Conservation (phyloP, 805 yeast species). For the Schwanniomyces pseudopolymorphus region DNA sequence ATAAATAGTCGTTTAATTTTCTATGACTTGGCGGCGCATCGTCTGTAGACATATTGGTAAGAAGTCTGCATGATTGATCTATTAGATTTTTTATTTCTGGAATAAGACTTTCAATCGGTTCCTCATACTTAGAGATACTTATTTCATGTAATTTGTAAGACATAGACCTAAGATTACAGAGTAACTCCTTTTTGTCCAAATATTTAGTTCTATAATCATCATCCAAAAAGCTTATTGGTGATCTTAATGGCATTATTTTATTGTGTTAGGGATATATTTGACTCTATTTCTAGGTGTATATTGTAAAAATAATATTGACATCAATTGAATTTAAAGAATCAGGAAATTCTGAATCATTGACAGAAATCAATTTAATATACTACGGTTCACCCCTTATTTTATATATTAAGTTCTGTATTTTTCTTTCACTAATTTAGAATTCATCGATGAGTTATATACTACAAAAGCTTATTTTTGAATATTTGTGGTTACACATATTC, state of each 20-base stretch:
- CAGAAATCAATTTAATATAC: background rate
- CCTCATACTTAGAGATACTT: background rate
- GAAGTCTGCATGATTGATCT: constrained; percentile 1
- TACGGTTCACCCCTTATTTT: background rate
- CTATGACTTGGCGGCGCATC: background rate
- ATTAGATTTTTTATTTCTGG: background rate
- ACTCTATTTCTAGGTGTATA: background rate
- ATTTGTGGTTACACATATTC: background rate
- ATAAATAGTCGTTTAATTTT: background rate
- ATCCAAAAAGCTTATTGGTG: background rate
- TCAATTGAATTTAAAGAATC: background rate
- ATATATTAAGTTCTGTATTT: too few species aligned
- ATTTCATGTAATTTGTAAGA: background rate
- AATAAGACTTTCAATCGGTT: background rate
- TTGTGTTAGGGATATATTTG: background rate
- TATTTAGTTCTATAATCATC: background rate
- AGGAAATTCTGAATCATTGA: background rate
- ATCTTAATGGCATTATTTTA: background rate
- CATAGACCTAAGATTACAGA: background rate
- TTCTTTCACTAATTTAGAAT: too few species aligned
- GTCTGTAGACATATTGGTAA: background rate
- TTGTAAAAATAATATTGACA: background rate
- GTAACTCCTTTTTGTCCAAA: background rate
- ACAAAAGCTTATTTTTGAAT: background rate
- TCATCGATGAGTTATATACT: background rate